Evolutionary conservation across 768 basidiomycete species (phyloP).

Genomic region (Terana coerulea): DNA sequence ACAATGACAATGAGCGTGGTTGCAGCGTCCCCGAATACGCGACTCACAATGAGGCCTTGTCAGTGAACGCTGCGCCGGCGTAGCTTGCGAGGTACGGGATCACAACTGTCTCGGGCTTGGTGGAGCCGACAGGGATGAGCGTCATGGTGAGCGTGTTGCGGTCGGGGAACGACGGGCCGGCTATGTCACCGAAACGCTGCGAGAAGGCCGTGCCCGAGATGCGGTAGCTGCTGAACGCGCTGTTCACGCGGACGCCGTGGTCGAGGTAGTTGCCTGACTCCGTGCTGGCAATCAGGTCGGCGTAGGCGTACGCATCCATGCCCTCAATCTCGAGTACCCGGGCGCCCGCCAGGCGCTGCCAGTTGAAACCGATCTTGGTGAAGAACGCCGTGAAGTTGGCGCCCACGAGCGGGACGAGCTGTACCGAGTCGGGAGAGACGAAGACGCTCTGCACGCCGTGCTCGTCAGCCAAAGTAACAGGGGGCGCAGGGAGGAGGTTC

Average conservation of each 20-base stretch:
- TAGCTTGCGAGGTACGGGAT: conserved; percentile 52
- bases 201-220: conserved; percentile 38
- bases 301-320: conserved; percentile 48
- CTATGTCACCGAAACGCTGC: conserved; percentile 55
- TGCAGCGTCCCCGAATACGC: not conserved
- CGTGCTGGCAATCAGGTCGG: conserved; percentile 51
- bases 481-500: conserved; percentile 54
- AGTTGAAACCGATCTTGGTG: conserved; percentile 49
- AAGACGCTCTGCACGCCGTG: conserved; percentile 43
- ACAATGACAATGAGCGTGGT: not conserved
- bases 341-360: conserved; percentile 58
- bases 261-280: conserved; percentile 64
- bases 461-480: conserved; percentile 45
- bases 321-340: conserved; percentile 52
- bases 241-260: conserved; percentile 60
- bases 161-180: conserved; percentile 48
- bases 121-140: conserved; percentile 44
- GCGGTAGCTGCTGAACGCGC: conserved; percentile 56
- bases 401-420: conserved; percentile 45
- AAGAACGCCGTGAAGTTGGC: conserved; percentile 42
- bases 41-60: conserved; percentile 48
- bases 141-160: conserved; percentile 44
- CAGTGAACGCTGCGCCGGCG: conserved; percentile 45
- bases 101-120: conserved; percentile 41
- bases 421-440: conserved; percentile 52